Conservation (phyloP, 192 early-diverging fungal genomes). For the Coemansia sp. region DNA sequence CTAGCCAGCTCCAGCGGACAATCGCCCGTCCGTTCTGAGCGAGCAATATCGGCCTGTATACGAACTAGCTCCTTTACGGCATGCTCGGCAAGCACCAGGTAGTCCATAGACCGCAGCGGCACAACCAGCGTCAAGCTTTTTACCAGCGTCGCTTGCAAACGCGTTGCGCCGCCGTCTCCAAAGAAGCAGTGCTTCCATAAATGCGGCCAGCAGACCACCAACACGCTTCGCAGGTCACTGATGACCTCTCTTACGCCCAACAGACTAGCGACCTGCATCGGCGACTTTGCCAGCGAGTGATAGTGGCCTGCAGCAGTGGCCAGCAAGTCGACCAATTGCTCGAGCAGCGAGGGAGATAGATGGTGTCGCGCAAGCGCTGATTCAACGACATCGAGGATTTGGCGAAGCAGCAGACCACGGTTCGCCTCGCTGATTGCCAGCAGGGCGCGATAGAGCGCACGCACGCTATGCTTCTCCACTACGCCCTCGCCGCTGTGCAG, state of each 20-base stretch:
- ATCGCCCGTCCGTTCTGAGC: neutral
- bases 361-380: neutral
- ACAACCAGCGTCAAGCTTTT: slow-evolving; percentile 1
- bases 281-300: neutral
- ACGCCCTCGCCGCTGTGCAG: neutral
- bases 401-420: slow-evolving; percentile 16
- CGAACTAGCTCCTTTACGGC: slow-evolving; percentile 28
- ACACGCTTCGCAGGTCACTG: slow-evolving; percentile 15
- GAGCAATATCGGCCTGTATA: slow-evolving; percentile 20
- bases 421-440: slow-evolving; percentile 30
- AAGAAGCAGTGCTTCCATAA: slow-evolving; percentile 40
- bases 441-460: slow-evolving; percentile 32
- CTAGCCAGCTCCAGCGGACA: slow-evolving; percentile 17
- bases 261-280: neutral
- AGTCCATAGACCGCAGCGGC: slow-evolving; percentile 15
- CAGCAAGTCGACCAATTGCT: slow-evolving; percentile 27
- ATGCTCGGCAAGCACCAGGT: slow-evolving; percentile 17
- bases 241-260: slow-evolving; percentile 13
- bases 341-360: neutral
- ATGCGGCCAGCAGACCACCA: slow-evolving; percentile 28
- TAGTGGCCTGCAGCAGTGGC: slow-evolving; percentile 13
- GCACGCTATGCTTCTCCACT: neutral
- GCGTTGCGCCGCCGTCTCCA: neutral
- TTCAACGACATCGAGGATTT: slow-evolving; percentile 12
- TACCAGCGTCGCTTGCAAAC: slow-evolving; percentile 16